A percentile compares a stretch with the other conserved stretches of the same genome.
These are phyloP conservation scores for Taxillus chinensis DNA, from an alignment of 164 flowering plant genomes.

Conservation along the genomic window DNA sequence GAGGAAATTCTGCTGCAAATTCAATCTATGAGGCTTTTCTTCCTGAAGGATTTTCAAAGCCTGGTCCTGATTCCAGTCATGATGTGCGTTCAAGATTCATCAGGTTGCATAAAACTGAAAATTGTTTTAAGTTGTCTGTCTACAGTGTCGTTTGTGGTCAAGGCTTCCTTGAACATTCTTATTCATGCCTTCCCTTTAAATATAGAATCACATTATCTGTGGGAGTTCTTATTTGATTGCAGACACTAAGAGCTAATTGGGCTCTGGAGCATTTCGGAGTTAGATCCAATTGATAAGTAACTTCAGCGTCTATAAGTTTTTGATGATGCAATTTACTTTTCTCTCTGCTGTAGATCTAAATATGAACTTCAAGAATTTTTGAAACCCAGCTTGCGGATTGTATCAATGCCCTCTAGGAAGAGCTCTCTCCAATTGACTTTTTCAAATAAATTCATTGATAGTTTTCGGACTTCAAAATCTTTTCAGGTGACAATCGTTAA, in stretches of 20 bases:
- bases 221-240: neutral
- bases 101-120: conserved; percentile 33
- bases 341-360: conserved; percentile 49
- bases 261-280: neutral
- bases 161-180: neutral
- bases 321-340: conserved; percentile 2
- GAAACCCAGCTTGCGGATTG: conserved; percentile 90
- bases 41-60: conserved; percentile 69
- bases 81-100: conserved; percentile 68
- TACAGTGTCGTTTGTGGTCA: neutral
- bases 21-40: conserved; percentile 85
- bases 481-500: conserved; percentile 20
- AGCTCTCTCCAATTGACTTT: conserved; percentile 41
- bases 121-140: neutral
- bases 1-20: conserved; percentile 92
- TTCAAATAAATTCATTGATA: conserved; percentile 48
- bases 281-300: neutral
- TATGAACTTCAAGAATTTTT: conserved; percentile 90
- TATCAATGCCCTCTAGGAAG: conserved; percentile 35
- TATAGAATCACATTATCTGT: neutral
- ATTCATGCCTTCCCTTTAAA: neutral
- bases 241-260: neutral
- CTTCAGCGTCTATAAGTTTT: neutral
- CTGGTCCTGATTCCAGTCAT: conserved; percentile 60
- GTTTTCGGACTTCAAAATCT: conserved; percentile 43